These are phyloP conservation scores for Penicillium rolfsii DNA, from an alignment of 2,329 filamentous ascomycete species.

Conservation along the genomic window DNA sequence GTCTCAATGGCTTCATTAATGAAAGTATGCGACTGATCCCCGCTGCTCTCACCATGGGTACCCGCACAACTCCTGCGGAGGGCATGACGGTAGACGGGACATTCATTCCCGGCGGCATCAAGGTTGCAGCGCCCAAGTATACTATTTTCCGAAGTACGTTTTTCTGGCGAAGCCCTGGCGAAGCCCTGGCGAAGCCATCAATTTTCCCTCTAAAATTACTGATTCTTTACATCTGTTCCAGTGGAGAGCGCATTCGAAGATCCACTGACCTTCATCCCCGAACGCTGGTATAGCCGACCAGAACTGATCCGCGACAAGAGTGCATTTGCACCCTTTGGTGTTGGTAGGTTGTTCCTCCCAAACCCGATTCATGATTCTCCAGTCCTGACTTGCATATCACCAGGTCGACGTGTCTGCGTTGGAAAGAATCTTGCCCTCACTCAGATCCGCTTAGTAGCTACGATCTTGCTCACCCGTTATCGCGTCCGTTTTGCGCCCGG, in stretches of 20 bases:
- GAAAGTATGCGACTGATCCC: constrained; percentile 6
- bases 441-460: constrained; percentile 4
- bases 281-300: constrained; percentile 7
- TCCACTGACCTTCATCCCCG: constrained; percentile 2
- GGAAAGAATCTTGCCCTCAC: constrained; percentile 12
- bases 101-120: constrained; percentile 5
- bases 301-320: constrained; percentile 4
- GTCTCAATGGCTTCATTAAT: constrained; percentile 7
- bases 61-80: constrained; percentile 2
- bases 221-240: background rate
- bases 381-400: background rate
- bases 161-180: background rate
- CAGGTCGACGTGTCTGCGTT: constrained; percentile 3
- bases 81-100: constrained; percentile 8
- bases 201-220: background rate
- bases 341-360: background rate
- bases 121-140: constrained; percentile 6
- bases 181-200: background rate
- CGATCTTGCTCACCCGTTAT: background rate
- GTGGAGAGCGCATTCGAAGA: constrained; percentile 1
- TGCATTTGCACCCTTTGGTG: constrained; percentile 3
- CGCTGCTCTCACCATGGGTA: constrained; percentile 3
- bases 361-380: no score
- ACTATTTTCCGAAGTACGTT: constrained; percentile 8
- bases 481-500: background rate